Evolutionary conservation across 139 green algal species (phyloP).

Genomic region (Chlamydomonas sp.): DNA sequence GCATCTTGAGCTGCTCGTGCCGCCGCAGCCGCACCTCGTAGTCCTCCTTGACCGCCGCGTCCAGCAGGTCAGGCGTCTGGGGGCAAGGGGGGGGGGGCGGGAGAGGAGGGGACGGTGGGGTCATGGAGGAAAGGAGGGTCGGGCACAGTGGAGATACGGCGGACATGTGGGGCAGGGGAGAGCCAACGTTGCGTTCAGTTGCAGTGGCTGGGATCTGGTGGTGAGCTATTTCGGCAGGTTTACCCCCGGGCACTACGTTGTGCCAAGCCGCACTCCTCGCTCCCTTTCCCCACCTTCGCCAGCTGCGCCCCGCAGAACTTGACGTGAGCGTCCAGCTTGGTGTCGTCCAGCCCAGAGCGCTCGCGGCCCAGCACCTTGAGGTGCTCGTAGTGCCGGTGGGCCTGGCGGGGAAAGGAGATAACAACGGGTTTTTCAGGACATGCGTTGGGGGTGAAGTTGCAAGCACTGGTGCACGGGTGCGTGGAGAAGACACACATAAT

Average conservation of each 20-base stretch:
- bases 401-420: neutral
- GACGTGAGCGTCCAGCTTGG: conserved; percentile 69
- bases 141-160: neutral
- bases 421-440: too few relatives aligned
- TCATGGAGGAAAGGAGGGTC: neutral
- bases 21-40: conserved; percentile 30
- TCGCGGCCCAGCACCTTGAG: conserved; percentile 36
- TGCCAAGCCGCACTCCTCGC: neutral
- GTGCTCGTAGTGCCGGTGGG: conserved; percentile 39
- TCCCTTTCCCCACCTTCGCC: conserved; percentile 6
- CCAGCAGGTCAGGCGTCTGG: conserved; percentile 18
- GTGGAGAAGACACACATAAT: too few relatives aligned
- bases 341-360: conserved; percentile 55
- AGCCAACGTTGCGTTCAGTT: neutral
- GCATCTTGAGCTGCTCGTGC: conserved; percentile 38
- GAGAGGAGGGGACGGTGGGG: neutral
- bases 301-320: conserved; percentile 62
- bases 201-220: neutral
- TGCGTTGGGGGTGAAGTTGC: too few relatives aligned
- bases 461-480: too few relatives aligned
- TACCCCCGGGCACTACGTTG: neutral
- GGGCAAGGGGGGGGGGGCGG: neutral
- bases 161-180: neutral
- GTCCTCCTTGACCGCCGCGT: conserved; percentile 12
- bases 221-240: neutral